Base-by-base conservation (phyloP, 1,139 yeast genomes). In the Nakaseomyces uthaithaninus region DNA sequence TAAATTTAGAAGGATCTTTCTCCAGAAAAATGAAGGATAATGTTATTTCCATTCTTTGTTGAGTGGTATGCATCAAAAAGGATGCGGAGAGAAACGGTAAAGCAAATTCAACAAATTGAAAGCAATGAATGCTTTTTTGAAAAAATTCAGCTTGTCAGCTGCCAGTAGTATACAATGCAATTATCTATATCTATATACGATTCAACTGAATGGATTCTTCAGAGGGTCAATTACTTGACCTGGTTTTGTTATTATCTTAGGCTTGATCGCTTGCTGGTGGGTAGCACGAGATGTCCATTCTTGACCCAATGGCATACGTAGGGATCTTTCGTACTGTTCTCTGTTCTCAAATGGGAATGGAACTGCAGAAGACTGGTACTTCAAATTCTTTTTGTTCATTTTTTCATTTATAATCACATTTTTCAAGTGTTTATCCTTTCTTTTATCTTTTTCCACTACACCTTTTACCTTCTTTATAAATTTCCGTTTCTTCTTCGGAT, bases 261-360 rank as follows among this genome's bases (percentile, higher is more conserved):
- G 98, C 77, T 84, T 87, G 45, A 93, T 85, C 52, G 85, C 67
- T 59, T 77, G 77, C 67, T 87, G 95, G 66, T 85, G 94, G 2
- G 94, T 78, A 42, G 77, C 83, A 55, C 87, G 76, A 10, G 94
- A 75, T 3, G 93, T 79, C 97, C 97, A 91, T 66, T 91, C 95
- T 63, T 85, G 94, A 24, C 98, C 98, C 46, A 91, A 69, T n/a
- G 98, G 97, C 87, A 87, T 82, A 58, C 95, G 75, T 54, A 91
- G 69, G 3, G 94, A 80, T 58, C 95, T 75, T 63, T 91, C 98
- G 62, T 91, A 93, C 65, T 91, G 97, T 59, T 87, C 98, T 57
- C 81, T 73, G 45, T 81, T 81, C 64, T 91, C 96, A 62, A 74
- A 91, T 43, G 96, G 97, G 72, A 80, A 89, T 23, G 98, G 98